Evolutionary conservation across 2,329 filamentous ascomycete species (phyloP).

Genomic region (Botryosphaeria dothidea): DNA sequence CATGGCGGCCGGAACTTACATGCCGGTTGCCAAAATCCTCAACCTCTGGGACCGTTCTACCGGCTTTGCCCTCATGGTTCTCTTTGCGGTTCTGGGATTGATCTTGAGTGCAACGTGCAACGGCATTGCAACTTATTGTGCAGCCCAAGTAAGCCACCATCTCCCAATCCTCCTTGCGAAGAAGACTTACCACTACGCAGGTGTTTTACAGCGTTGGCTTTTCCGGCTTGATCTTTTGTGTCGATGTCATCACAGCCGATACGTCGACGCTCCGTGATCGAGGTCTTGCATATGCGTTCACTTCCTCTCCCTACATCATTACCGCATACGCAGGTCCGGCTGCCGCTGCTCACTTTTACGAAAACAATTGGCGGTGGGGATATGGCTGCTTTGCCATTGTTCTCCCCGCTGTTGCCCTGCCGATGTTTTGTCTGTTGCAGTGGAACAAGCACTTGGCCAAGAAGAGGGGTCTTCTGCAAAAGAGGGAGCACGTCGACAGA

Average conservation of each 20-base stretch:
- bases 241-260: constrained; percentile 69
- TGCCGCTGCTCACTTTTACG: constrained; percentile 57
- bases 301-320: constrained; percentile 65
- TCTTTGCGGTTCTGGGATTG: constrained; percentile 50
- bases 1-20: constrained; percentile 58
- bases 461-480: constrained; percentile 51
- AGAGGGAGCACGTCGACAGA: constrained; percentile 45
- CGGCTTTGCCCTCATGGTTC: constrained; percentile 58
- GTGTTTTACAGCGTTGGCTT: constrained; percentile 54
- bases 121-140: constrained; percentile 62
- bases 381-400: constrained; percentile 69
- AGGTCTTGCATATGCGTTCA: constrained; percentile 64
- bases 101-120: constrained; percentile 64
- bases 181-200: constrained; percentile 26
- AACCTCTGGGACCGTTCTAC: constrained; percentile 68
- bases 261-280: constrained; percentile 66
- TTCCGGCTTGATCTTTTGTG: constrained; percentile 60
- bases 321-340: constrained; percentile 64
- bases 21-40: constrained; percentile 68
- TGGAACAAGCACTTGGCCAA: constrained; percentile 25
- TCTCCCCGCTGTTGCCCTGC: constrained; percentile 57
- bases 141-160: constrained; percentile 40
- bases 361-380: constrained; percentile 66
- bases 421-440: neutral
- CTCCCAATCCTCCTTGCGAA: too few species aligned